These are phyloP conservation scores for Vitis hybrid DNA, from an alignment of 177 flowering plant genomes.

Conservation along the genomic window DNA sequence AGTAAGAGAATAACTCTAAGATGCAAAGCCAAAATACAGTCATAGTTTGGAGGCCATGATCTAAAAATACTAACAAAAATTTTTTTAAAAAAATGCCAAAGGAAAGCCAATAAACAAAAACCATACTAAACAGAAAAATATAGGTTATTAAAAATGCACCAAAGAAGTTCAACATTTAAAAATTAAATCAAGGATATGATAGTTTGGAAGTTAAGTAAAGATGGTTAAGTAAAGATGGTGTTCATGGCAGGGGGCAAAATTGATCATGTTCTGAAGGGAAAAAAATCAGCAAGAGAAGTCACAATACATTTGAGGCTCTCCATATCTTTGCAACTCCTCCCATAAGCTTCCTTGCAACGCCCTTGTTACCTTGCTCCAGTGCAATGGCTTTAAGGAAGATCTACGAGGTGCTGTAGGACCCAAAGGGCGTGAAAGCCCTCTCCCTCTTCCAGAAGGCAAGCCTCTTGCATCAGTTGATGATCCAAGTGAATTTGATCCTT, in stretches of 20 bases:
- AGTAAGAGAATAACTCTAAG: background rate
- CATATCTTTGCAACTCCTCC: conserved; percentile 87
- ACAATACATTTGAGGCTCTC: conserved; percentile 69
- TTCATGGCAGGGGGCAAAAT: background rate
- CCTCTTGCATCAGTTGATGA: conserved; percentile 25
- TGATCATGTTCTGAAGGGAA: background rate
- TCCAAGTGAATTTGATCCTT: conserved; percentile 27
- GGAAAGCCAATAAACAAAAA: no score
- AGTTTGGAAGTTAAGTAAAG: no score
- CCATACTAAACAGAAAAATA: no score
- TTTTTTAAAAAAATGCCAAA: background rate
- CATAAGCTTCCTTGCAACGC: conserved; percentile 95
- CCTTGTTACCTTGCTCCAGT: conserved; percentile 95
- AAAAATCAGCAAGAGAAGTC: conserved; percentile 13
- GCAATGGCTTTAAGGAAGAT: conserved; percentile 84
- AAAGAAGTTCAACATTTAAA: background rate
- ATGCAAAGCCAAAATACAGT: background rate
- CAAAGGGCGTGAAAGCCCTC: conserved; percentile 56
- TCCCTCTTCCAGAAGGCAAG: conserved; percentile 56
- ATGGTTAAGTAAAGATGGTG: no score
- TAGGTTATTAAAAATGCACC: background rate
- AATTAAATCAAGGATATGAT: no score
- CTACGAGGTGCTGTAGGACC: conserved; percentile 52
- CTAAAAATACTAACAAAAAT: background rate
- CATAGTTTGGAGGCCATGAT: background rate